Evolutionary conservation across 164 flowering plant genomes (phyloP), one percentile per base, ranked within the genome.

Genomic region (Kalanchoe fedtschenkoi): DNA sequence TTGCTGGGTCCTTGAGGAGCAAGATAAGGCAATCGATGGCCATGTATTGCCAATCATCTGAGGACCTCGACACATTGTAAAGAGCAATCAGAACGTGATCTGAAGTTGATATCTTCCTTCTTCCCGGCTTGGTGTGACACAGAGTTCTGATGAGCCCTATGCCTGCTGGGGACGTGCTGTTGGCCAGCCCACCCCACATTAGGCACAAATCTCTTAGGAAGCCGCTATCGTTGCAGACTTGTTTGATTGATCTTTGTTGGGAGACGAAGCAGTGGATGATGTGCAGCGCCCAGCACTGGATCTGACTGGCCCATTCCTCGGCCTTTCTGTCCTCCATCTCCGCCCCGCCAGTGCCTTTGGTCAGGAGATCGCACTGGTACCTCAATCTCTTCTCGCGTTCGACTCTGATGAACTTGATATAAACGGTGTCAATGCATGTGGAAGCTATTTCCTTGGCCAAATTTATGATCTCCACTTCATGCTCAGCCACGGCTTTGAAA

Each of bases 31-130:
- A 88, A 67, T 90, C 95, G 7, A 88, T 78, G 4, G 80, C 93
- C 82, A 88, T 80, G 62, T 90, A 88, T 59, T 90, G 97, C 97
- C 95, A 90, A 68, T 88, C 93, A 61, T 83, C 92, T 0, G 93
- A 90, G 34, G 97, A 88, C 68, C 93, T 76, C 0, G 92, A 79
- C 32, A 84, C 76, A 56, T 88, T 83, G 61, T 89, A 80, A 4
- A 88, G 79, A 63, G 53, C 63, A 42, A 72, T 68, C 1, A 86
- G 10, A 44, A 83, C 81, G 10, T 72, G 56, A 26, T 42, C 58
- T 6, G 72, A 77, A 9, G 71, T 78, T 1, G 95, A 68, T 34
- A 91, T 44, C 7, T 58, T 26, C 61, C 46, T 63, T 69, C 97
- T 80, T 17, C 93, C 95, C 16, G 21, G n/a, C 66, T 81, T 77